Conservation (phyloP, 2,329 filamentous ascomycete species). For the Scedosporium minutisporum region DNA sequence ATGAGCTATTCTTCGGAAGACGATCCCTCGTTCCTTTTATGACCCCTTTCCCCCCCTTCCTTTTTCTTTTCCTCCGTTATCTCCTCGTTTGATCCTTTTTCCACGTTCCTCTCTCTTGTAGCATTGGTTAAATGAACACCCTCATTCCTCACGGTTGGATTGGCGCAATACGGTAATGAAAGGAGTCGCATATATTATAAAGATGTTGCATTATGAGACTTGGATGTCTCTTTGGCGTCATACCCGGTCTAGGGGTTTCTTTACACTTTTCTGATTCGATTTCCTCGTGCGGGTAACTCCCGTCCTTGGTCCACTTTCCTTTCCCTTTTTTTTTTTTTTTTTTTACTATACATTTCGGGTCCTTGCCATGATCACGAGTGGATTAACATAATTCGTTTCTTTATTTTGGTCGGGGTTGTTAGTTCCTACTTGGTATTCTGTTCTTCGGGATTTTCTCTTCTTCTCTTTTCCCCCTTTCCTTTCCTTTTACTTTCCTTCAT, state of each 20-base stretch:
- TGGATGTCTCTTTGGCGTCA: not conserved
- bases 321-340: not conserved
- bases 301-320: not conserved
- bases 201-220: conserved; percentile 6
- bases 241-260: conserved; percentile 2
- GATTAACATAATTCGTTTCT: too few species aligned
- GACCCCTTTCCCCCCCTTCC: not conserved
- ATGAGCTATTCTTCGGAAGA: conserved; percentile 29
- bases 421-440: too few species aligned
- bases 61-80: conserved; percentile 4
- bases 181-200: conserved; percentile 3
- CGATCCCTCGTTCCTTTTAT: conserved; percentile 1
- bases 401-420: too few species aligned
- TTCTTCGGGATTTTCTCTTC: not conserved
- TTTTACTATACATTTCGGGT: not conserved
- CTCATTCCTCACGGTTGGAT: not conserved
- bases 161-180: conserved; percentile 4
- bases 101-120: conserved; percentile 6
- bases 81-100: not conserved
- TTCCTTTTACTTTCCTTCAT: not conserved
- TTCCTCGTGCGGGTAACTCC: not conserved
- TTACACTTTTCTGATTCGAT: conserved; percentile 9
- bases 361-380: not conserved
- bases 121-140: conserved; percentile 1
- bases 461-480: not conserved